Percentiles rank a stretch among this genome's conserved stretches.
These are phyloP conservation scores for Stachybotrys chartarum DNA, from an alignment of 2,329 filamentous ascomycete genomes.

Conservation along the genomic window DNA sequence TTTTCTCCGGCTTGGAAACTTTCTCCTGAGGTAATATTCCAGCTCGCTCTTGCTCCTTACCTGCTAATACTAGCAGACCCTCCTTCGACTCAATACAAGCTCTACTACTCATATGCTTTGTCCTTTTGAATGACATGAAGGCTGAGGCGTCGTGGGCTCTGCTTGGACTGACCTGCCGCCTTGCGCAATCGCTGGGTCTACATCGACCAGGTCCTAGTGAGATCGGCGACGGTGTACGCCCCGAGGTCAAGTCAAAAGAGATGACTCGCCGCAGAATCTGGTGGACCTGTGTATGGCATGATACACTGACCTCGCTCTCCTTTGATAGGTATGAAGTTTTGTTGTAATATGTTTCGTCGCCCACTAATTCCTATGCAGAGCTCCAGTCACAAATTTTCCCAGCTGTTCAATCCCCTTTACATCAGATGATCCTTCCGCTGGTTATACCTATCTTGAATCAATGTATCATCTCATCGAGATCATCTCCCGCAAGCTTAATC, in stretches of 20 bases:
- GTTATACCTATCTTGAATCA: slow-evolving; percentile 53
- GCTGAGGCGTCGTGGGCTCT: slow-evolving; percentile 62
- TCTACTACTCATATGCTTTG: slow-evolving; percentile 54
- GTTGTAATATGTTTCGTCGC: not conserved
- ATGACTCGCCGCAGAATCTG: slow-evolving; percentile 49
- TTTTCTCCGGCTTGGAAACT: slow-evolving; percentile 57
- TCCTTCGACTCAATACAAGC: slow-evolving; percentile 61
- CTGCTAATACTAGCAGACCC: slow-evolving; percentile 31
- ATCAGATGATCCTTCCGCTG: slow-evolving; percentile 32
- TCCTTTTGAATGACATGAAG: slow-evolving; percentile 62
- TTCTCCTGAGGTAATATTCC: slow-evolving; percentile 43
- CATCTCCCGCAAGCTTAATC: slow-evolving; percentile 50
- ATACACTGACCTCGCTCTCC: slow-evolving; percentile 57
- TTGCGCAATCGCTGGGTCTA: slow-evolving; percentile 58
- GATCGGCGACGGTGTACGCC: slow-evolving; percentile 32
- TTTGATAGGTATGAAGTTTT: slow-evolving; percentile 47
- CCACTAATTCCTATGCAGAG: slow-evolving; percentile 23
- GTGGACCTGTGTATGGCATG: slow-evolving; percentile 63
- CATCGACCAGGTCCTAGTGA: slow-evolving; percentile 42
- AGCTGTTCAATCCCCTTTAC: slow-evolving; percentile 46
- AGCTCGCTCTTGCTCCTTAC: not conserved
- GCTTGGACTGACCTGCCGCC: slow-evolving; percentile 54
- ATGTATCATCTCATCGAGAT: slow-evolving; percentile 60
- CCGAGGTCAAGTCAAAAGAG: slow-evolving; percentile 43
- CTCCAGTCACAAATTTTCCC: slow-evolving; percentile 55